These are phyloP conservation scores for Chalciporus sphaerocephalus DNA, from an alignment of 768 basidiomycete species.

Conservation along the genomic window DNA sequence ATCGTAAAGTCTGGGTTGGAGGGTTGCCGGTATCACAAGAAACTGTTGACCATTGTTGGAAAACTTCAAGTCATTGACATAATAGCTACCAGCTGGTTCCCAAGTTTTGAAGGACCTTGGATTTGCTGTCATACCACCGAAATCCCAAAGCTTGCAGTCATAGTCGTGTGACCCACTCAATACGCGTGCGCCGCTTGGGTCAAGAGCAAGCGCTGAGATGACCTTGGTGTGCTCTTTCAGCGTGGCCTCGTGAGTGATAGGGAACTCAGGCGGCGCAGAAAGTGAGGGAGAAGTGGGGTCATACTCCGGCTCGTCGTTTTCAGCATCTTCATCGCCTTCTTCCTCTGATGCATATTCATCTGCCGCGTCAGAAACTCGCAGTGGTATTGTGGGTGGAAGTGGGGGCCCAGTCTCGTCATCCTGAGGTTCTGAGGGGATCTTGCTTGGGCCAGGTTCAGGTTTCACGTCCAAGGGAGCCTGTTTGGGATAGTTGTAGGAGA, in stretches of 20 bases:
- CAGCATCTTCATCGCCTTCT: conserved; percentile 19
- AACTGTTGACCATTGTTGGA: conserved; percentile 84
- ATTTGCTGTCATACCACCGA: conserved; percentile 91
- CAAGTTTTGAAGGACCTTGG: conserved; percentile 95
- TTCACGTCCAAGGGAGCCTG: conserved; percentile 1
- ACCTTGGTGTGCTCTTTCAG: conserved; percentile 97
- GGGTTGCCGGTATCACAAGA: conserved; percentile 82
- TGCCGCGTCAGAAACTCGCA: conserved; percentile 8
- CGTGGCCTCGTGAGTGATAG: conserved; percentile 84
- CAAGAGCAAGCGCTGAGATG: conserved; percentile 85
- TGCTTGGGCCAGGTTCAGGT: conserved; percentile 16
- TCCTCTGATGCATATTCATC: conserved; percentile 26
- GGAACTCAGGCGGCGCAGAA: conserved; percentile 53
- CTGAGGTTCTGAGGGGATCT: conserved; percentile 5
- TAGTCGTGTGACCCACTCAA: conserved; percentile 94
- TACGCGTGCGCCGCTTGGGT: conserved; percentile 91
- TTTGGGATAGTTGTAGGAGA: conserved; percentile 11
- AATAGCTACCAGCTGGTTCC: conserved; percentile 92
- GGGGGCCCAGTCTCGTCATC: conserved; percentile 18
- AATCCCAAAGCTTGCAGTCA: conserved; percentile 98
- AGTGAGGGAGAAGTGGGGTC: conserved; percentile 45
- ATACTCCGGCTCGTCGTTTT: conserved; percentile 43
- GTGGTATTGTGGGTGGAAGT: background rate
- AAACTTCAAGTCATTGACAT: conserved; percentile 89
- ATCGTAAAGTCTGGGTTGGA: conserved; percentile 84